These are phyloP conservation scores for Suillus hirtellus DNA, from an alignment of 768 basidiomycete genomes.

Conservation along the genomic window DNA sequence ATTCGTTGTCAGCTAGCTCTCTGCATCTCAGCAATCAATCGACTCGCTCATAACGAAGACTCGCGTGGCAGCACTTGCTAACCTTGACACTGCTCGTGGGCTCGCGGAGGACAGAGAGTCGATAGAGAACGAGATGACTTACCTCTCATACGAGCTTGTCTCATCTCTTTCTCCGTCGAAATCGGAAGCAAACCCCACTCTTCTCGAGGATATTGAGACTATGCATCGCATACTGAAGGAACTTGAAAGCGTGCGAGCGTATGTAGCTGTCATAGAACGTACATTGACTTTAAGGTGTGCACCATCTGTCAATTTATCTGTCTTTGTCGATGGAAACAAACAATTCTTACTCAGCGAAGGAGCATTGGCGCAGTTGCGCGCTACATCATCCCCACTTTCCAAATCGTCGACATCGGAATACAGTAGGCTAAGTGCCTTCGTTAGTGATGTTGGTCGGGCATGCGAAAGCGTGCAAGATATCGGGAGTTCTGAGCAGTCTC, in stretches of 20 bases:
- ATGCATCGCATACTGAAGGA: slow-evolving; percentile 78
- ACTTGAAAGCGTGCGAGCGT: slow-evolving; percentile 71
- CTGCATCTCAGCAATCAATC: slow-evolving; percentile 49
- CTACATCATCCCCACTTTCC: slow-evolving; percentile 41
- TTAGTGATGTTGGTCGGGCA: slow-evolving; percentile 44
- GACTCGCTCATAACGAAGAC: slow-evolving; percentile 50
- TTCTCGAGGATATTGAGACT: slow-evolving; percentile 81
- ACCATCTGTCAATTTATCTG: slow-evolving; percentile 3
- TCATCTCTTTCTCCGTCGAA: slow-evolving; percentile 48
- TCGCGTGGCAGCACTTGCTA: slow-evolving; percentile 44
- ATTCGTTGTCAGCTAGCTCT: slow-evolving; percentile 52
- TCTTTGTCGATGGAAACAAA: slow-evolving; percentile 13
- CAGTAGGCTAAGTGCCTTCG: slow-evolving; percentile 61
- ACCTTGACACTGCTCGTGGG: slow-evolving; percentile 67
- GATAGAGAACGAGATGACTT: slow-evolving; percentile 74
- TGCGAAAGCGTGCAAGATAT: slow-evolving; percentile 48
- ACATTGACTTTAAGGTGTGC: slow-evolving; percentile 71
- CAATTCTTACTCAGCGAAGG: slow-evolving; percentile 46
- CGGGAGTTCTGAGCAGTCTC: slow-evolving; percentile 44
- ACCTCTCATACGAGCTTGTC: slow-evolving; percentile 63
- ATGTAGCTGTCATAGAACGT: slow-evolving; percentile 73
- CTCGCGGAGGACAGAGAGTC: slow-evolving; percentile 76
- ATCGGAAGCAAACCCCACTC: slow-evolving; percentile 51
- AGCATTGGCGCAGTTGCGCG: slow-evolving; percentile 54
- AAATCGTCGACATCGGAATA: slow-evolving; percentile 54